Conservation (phyloP, 306 rosid species). For the Cucumis hystrix region DNA sequence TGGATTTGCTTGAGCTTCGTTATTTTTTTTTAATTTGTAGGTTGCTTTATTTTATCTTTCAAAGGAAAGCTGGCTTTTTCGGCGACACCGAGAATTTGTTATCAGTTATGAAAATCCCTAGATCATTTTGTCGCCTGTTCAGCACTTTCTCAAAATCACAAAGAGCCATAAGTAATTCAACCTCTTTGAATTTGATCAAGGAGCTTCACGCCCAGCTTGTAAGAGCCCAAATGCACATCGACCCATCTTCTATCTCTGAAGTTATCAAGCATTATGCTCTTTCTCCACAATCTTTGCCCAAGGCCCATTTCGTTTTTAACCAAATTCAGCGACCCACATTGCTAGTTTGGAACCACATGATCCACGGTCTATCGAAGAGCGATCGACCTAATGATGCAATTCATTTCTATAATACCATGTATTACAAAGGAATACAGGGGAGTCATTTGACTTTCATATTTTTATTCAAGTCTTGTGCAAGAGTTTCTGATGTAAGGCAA, state of each 20-base stretch:
- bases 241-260: conserved; percentile 35
- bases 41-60: neutral
- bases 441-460: conserved; percentile 42
- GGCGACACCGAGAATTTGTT: neutral
- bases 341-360: conserved; percentile 47
- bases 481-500: conserved; percentile 21
- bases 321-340: conserved; percentile 50
- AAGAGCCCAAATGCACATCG: conserved; percentile 25
- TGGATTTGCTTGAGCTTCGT: too few relatives aligned
- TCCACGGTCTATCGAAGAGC: conserved; percentile 51
- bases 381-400: conserved; percentile 46
- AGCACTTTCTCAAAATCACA: conserved; percentile 11
- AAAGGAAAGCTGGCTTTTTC: neutral
- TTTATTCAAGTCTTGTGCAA: conserved; percentile 65
- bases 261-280: conserved; percentile 42
- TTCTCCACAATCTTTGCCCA: conserved; percentile 21
- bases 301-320: conserved; percentile 36
- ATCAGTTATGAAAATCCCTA: conserved; percentile 23
- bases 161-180: neutral
- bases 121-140: conserved; percentile 12
- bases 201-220: conserved; percentile 46
- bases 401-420: conserved; percentile 33
- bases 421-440: conserved; percentile 28
- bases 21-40: neutral
- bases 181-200: conserved; percentile 15